Base-by-base conservation (phyloP, 306 rosid genomes). In the Malus fusca region DNA sequence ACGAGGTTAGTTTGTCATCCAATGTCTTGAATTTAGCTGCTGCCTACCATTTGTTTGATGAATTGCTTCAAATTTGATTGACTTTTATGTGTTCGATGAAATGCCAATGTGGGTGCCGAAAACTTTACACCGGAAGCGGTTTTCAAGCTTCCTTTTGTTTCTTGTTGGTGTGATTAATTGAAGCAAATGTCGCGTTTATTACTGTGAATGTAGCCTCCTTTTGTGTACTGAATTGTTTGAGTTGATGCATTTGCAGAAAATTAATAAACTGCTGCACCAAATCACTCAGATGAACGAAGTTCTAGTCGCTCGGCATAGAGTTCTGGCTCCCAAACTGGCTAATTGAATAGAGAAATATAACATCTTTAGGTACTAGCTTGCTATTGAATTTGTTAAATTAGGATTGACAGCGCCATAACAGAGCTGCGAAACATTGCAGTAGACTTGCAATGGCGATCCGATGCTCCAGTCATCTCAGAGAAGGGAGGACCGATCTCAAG, bases 1-100 rank as follows among this genome's bases (percentile, higher is more conserved):
- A 93, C 9, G 76, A 75, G 96, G 98, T 93, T 82, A 4, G 85
- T 30, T 26, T 48, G 4, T 22, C 67, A 25, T 26, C 43, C 19
- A 48, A 48, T 17, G 55, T 6, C 55, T 48, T 48, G 55, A 48
- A 48, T 48, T 48, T 48, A 15, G 55, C 17, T 14, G 3, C 17
- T 48, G 53, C 53, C 53, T 4, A 48, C 53, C 53, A 48, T 4
- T 0, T 15, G 53, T 48, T 15, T 48, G 55, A 48, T 64, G 5
- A 48, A 56, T 30, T 56, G 31, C 78, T 67, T 28, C 70, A 72
- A 9, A 15, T 72, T 10, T 12, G 6, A 21, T 69, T 31, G 79
- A 4, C 42, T 48, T 55, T 72, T 44, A n/a, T 33, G 52, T 80
- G 69, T 83, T 76, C 6, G 14, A 22, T 4, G 23, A 18, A 64